Conservation (phyloP, 371 early-diverging fungal genomes). For the Syncephalastrum contaminatum region DNA sequence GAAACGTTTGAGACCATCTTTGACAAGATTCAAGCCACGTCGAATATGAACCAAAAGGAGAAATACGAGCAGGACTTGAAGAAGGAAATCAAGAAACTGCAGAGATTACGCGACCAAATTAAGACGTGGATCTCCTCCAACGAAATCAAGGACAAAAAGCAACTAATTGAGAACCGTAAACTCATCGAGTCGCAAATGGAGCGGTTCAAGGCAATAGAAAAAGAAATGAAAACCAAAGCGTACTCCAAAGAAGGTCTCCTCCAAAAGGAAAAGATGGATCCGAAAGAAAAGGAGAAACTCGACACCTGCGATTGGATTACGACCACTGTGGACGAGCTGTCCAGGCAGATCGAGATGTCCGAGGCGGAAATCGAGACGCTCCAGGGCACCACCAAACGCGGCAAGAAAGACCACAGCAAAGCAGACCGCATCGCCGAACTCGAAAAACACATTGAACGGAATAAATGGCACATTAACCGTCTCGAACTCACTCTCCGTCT, state of each 20-base stretch:
- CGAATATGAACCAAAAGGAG: conserved; percentile 88
- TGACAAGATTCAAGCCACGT: conserved; percentile 84
- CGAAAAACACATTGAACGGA: conserved; percentile 76
- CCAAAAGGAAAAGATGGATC: conserved; percentile 83
- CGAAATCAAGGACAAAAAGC: conserved; percentile 96
- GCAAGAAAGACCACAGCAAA: conserved; percentile 74
- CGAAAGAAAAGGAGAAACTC: conserved; percentile 86
- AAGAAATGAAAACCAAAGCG: conserved; percentile 98
- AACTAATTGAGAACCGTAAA: conserved; percentile 84
- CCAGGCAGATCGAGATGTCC: conserved; percentile 83
- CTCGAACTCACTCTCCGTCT: conserved; percentile 89
- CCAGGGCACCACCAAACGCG: conserved; percentile 68
- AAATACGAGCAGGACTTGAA: conserved; percentile 95
- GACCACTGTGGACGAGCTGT: conserved; percentile 78
- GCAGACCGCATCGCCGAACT: conserved; percentile 68
- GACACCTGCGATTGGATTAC: conserved; percentile 83
- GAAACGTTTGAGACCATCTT: conserved; percentile 90
- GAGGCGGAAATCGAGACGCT: conserved; percentile 91
- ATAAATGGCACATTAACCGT: conserved; percentile 86
- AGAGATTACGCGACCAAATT: conserved; percentile 94
- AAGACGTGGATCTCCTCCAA: conserved; percentile 91
- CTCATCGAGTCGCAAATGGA: conserved; percentile 98
- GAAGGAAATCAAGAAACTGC: conserved; percentile 98
- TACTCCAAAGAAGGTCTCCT: conserved; percentile 93
- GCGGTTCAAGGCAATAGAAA: conserved; percentile 94